These are phyloP conservation scores for Aspergillus steynii DNA, from an alignment of 495 filamentous ascomycete genomes.

Conservation along the genomic window DNA sequence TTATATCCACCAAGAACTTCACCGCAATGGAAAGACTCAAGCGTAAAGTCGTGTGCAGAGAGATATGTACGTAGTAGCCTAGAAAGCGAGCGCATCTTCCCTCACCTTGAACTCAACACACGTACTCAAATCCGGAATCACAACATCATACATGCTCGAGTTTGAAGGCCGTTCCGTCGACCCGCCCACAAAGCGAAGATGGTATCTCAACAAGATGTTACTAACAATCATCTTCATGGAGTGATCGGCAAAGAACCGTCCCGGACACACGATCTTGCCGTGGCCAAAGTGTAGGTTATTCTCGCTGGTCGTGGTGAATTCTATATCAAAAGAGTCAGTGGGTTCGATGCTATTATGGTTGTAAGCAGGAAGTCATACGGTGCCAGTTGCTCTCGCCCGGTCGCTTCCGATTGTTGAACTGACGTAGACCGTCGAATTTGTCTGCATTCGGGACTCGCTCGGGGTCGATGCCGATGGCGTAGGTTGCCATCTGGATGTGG, in stretches of 20 bases:
- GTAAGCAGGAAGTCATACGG: neutral
- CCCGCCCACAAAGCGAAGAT: neutral
- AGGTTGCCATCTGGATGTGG: constrained; percentile 26
- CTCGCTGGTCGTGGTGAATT: constrained; percentile 33
- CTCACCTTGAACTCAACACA: constrained; percentile 4
- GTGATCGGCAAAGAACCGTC: constrained; percentile 39
- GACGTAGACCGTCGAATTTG: constrained; percentile 37
- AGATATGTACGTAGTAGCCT: too few relatives aligned
- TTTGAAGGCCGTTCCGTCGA: neutral
- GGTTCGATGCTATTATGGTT: neutral
- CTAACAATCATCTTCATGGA: constrained; percentile 34
- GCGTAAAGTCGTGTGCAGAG: too few relatives aligned
- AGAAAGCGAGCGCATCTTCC: neutral
- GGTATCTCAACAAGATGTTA: constrained; percentile 8
- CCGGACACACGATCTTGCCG: constrained; percentile 47
- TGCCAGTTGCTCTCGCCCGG: constrained; percentile 27
- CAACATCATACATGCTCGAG: constrained; percentile 5
- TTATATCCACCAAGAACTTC: too few relatives aligned
- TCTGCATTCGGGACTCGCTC: constrained; percentile 12
- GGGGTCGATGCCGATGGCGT: constrained; percentile 30
- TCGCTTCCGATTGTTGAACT: constrained; percentile 23
- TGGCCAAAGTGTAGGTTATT: constrained; percentile 35
- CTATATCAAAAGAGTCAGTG: neutral
- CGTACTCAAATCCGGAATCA: constrained; percentile 2
- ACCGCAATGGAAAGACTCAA: too few relatives aligned